Evolutionary conservation across 2,329 filamentous ascomycete genomes (phyloP), one percentile per base, ranked within the genome.

Genomic region (Cordyceps pruinosa): DNA sequence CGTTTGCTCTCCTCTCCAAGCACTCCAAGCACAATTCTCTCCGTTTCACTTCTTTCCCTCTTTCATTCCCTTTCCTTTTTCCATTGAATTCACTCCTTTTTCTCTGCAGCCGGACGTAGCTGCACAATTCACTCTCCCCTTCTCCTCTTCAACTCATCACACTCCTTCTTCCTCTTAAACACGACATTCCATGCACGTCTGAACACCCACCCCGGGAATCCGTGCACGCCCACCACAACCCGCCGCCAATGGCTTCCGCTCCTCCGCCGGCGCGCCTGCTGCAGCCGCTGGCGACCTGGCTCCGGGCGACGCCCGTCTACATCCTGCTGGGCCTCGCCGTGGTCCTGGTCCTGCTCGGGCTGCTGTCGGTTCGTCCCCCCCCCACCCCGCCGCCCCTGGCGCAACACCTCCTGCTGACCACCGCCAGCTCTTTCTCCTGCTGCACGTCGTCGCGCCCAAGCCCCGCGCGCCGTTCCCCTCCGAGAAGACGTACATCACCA

Each of bases 401-500:
- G n/a, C 25, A 60, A 44, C 8, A 8, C 25, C 35, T 41, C 28
- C 28, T 21, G 9, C 28, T 54, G 37, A 21, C 21, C 15, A 21
- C 30, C 37, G 53, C 47, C 57, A 75, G 73, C 67, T 86, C 66
- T 92, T 88, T 67, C 66, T 83, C 52, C 73, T 86, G 59, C 81
- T 97, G 49, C 85, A 84, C 68, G 70, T 90, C 59, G 78, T 95
- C 69, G 92, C 92, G 9, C 92, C 92, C 17, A 84, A 85, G 51
- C 94, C 94, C 10, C 88, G 94, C 57, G 75, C 79, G 25, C 82
- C 89, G 2, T 77, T 85, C 34, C 78, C 82, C 4, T 90, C 89
- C 32, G 94, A 99, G 71, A 96, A 94, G 75, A 85, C 81, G 37
- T 99, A 93, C 76, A 80, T 84, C 49, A 95, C 90, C 4, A 86